These are phyloP conservation scores for Ogataea henricii DNA, from an alignment of 805 yeast species.

Conservation along the genomic window DNA sequence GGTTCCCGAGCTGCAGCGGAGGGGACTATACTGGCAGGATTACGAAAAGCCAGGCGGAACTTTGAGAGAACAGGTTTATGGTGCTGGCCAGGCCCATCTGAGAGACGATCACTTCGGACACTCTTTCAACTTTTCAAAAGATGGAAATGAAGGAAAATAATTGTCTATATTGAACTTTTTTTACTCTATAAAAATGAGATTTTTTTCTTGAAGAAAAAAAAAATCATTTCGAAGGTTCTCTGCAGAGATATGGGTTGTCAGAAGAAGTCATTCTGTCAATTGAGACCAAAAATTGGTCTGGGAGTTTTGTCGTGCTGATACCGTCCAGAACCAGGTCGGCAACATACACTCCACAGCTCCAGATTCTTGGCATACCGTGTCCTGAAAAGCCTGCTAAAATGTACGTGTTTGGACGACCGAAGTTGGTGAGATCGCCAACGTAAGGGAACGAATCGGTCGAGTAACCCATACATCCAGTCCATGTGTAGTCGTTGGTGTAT, in stretches of 20 bases:
- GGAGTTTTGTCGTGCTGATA: conserved; percentile 1
- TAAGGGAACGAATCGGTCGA: conserved; percentile 44
- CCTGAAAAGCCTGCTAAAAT: conserved; percentile 51
- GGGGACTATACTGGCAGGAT: conserved; percentile 39
- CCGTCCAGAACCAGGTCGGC: conserved; percentile 28
- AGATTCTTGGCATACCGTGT: conserved; percentile 55
- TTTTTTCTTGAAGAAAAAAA: too few relatives aligned
- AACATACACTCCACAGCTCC: conserved; percentile 40
- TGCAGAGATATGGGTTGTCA: not conserved
- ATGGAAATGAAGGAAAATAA: not conserved
- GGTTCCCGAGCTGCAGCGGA: conserved; percentile 26
- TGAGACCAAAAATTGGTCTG: conserved; percentile 3
- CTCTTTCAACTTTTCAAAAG: conserved; percentile 2
- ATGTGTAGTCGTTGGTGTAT: conserved; percentile 35
- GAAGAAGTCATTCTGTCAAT: not conserved
- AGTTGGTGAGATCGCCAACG: conserved; percentile 41
- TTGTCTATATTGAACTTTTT: too few relatives aligned
- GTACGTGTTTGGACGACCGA: conserved; percentile 34
- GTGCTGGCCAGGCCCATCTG: conserved; percentile 16
- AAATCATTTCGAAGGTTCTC: not conserved
- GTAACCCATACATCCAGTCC: conserved; percentile 53
- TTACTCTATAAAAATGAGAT: too few relatives aligned
- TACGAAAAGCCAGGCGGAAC: conserved; percentile 38
- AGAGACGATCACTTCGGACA: conserved; percentile 11
- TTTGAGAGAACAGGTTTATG: conserved; percentile 40